phyloP scores from a whole-genome alignment of 768 basidiomycete genomes.

The Amanita fuliginea region DNA sequence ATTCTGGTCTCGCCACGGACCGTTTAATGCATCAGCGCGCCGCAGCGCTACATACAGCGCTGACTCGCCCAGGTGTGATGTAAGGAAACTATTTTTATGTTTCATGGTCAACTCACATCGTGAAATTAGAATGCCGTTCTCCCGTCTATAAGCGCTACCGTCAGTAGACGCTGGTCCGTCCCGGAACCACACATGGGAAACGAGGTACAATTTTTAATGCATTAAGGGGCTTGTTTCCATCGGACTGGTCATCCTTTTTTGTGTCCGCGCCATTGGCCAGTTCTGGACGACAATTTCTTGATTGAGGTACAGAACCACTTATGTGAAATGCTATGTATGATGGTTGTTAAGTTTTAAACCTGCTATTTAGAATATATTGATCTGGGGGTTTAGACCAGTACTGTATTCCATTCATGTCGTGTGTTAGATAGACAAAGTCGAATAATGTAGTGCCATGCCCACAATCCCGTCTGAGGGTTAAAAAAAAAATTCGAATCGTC shows the following conservation, averaged over 20 bases:
- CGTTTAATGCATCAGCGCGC: background rate
- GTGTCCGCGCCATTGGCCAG: background rate
- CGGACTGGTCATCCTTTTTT: background rate
- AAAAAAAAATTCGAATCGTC: background rate
- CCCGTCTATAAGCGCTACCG: constrained; percentile 4
- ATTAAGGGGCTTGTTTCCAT: background rate
- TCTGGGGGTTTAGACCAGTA: background rate
- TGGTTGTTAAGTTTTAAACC: background rate
- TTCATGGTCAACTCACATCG: background rate
- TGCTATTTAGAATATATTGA: background rate
- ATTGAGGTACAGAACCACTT: background rate
- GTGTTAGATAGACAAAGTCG: background rate
- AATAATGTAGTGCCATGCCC: background rate
- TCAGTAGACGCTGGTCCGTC: constrained; percentile 5
- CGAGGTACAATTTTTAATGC: constrained; percentile 4
- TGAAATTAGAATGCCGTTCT: background rate
- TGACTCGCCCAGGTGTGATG: constrained; percentile 3
- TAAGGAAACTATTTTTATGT: background rate
- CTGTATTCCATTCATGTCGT: background rate
- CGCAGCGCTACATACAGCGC: background rate
- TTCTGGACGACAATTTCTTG: background rate
- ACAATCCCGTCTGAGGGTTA: no score
- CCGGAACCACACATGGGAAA: background rate
- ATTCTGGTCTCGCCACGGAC: constrained; percentile 1
- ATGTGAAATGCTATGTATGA: constrained; percentile 2